Conservation (phyloP, 306 rosid genomes). For the Cajanus cajan region DNA sequence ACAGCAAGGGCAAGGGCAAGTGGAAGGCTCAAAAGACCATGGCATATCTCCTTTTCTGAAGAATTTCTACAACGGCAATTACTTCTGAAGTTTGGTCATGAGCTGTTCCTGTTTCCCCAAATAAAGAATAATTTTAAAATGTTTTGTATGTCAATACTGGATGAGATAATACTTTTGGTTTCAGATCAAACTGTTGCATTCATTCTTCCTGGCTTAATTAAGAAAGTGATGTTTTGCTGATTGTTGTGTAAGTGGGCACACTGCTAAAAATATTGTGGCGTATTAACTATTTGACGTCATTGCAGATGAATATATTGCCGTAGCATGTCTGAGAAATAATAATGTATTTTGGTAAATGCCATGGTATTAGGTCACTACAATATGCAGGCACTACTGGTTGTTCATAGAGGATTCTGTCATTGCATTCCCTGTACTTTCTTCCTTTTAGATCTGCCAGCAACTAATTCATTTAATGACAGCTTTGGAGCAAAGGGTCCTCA, state of each 20-base stretch:
- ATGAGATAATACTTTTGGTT: slow-evolving; percentile 27
- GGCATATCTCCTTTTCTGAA: slow-evolving; percentile 66
- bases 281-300: not conserved
- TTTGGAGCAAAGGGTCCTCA: no score
- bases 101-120: slow-evolving; percentile 33
- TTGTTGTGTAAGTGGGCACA: not conserved
- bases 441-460: no score
- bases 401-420: not conserved
- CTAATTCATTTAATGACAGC: no score
- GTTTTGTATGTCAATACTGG: slow-evolving; percentile 34
- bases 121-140: slow-evolving; percentile 44
- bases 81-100: slow-evolving; percentile 52
- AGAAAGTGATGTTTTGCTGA: slow-evolving; percentile 33
- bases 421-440: no score
- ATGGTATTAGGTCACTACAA: not conserved
- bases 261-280: slow-evolving; percentile 18
- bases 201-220: slow-evolving; percentile 27
- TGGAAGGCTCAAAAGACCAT: slow-evolving; percentile 69
- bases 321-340: not conserved
- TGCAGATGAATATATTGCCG: not conserved
- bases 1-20: slow-evolving; percentile 48
- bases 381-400: not conserved
- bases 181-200: slow-evolving; percentile 30
- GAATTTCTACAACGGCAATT: slow-evolving; percentile 73
- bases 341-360: not conserved